phyloP scores from a whole-genome alignment of 2,329 filamentous ascomycete genomes.

The Exserohilum rostratum region DNA sequence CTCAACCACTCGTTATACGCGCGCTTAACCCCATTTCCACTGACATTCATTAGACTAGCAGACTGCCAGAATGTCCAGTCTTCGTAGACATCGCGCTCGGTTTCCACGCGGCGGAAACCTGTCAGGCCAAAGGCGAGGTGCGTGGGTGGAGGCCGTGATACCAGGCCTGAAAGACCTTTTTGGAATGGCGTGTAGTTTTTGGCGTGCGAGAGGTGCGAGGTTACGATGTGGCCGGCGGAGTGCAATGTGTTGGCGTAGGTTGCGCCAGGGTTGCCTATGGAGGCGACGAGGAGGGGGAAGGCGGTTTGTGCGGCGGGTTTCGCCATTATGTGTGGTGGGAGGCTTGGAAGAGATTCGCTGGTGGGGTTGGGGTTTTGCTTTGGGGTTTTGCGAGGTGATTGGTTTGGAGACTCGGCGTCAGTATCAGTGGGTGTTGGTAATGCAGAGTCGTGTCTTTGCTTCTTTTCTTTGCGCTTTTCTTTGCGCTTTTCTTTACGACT shows the following conservation, averaged over 20 bases:
- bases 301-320: constrained; percentile 36
- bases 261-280: constrained; percentile 79
- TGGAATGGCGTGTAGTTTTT: constrained; percentile 41
- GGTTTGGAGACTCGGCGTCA: constrained; percentile 20
- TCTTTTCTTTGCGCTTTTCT: constrained; percentile 32
- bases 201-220: constrained; percentile 53
- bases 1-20: constrained; percentile 65
- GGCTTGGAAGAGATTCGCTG: background rate
- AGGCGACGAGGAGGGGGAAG: constrained; percentile 74
- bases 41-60: constrained; percentile 82
- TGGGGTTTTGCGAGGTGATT: constrained; percentile 15
- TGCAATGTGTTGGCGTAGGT: constrained; percentile 79
- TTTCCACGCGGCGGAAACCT: constrained; percentile 25
- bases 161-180: constrained; percentile 38
- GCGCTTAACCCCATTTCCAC: constrained; percentile 71
- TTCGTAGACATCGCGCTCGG: constrained; percentile 31
- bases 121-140: constrained; percentile 52
- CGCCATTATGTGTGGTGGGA: constrained; percentile 10
- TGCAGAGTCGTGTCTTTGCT: constrained; percentile 16
- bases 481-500: too few species aligned
- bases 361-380: constrained; percentile 3
- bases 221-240: constrained; percentile 81
- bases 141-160: constrained; percentile 35
- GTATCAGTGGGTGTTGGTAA: constrained; percentile 27
- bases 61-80: constrained; percentile 74